These are phyloP conservation scores for Dictyostelium capitatum DNA, from an alignment of 78 protist species.

Conservation along the genomic window DNA sequence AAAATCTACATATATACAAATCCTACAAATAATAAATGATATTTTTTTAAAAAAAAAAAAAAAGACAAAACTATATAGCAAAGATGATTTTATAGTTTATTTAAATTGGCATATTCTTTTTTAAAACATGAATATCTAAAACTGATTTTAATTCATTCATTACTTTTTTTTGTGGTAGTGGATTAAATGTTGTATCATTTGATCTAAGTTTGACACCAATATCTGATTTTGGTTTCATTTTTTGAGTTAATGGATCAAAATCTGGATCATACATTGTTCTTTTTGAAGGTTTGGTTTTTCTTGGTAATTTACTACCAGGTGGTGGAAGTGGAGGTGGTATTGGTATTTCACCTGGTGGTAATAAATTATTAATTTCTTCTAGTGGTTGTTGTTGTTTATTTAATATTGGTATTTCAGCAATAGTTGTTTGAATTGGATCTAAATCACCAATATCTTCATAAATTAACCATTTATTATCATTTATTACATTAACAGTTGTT, in stretches of 20 bases:
- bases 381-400: not conserved
- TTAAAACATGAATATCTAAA: slow-evolving; percentile 10
- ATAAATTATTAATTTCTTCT: not conserved
- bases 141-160: slow-evolving; percentile 48
- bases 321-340: slow-evolving; percentile 53
- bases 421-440: slow-evolving; percentile 35
- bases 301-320: not conserved
- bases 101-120: slow-evolving; percentile 11
- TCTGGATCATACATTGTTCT: slow-evolving; percentile 63
- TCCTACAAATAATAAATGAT: no score
- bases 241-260: not conserved
- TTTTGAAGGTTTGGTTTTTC: slow-evolving; percentile 39
- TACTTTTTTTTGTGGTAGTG: slow-evolving; percentile 41
- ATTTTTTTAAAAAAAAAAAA: not conserved
- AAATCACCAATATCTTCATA: slow-evolving; percentile 12
- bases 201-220: not conserved
- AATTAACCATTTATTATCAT: slow-evolving; percentile 3
- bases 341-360: not conserved
- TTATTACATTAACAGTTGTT: not conserved
- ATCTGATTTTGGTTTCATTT: not conserved
- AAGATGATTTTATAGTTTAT: not conserved
- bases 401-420: not conserved
- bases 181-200: not conserved
- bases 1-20: no score
- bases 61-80: not conserved